Percentiles rank a stretch among this genome's conserved stretches.
Evolutionary conservation across 495 filamentous ascomycete genomes (phyloP).

Genomic region (Lepidopterella palustris): DNA sequence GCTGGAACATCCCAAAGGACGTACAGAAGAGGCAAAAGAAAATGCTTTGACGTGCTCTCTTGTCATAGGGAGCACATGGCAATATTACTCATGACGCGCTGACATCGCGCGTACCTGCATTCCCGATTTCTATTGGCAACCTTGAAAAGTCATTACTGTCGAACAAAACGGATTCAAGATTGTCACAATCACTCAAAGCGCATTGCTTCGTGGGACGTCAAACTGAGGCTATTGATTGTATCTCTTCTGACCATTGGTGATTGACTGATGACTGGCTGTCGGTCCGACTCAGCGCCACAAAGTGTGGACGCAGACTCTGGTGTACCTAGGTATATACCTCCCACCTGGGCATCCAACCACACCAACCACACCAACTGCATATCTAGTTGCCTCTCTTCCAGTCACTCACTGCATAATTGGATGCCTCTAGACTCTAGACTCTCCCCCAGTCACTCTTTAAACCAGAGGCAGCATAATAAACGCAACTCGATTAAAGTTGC

Average conservation of each 20-base stretch:
- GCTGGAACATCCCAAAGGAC: not conserved
- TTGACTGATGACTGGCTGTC: not conserved
- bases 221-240: not conserved
- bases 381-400: too few species aligned
- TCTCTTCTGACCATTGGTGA: conserved; percentile 4
- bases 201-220: not conserved
- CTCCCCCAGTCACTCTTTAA: too few species aligned
- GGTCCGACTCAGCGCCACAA: not conserved
- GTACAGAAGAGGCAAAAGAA: not conserved
- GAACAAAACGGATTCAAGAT: not conserved
- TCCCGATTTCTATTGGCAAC: not conserved
- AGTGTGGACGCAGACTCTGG: too few species aligned
- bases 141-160: not conserved
- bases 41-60: not conserved
- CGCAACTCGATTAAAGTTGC: too few species aligned
- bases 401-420: too few species aligned
- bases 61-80: not conserved
- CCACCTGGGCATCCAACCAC: too few species aligned
- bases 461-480: too few species aligned
- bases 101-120: not conserved
- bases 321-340: too few species aligned
- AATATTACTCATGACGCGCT: not conserved
- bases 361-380: too few species aligned
- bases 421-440: too few species aligned
- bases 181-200: not conserved